A percentile compares a stretch with the other conserved stretches of the same genome.
Evolutionary conservation across 2,329 filamentous ascomycete species (phyloP).

Genomic region (Aspergillus candidus): DNA sequence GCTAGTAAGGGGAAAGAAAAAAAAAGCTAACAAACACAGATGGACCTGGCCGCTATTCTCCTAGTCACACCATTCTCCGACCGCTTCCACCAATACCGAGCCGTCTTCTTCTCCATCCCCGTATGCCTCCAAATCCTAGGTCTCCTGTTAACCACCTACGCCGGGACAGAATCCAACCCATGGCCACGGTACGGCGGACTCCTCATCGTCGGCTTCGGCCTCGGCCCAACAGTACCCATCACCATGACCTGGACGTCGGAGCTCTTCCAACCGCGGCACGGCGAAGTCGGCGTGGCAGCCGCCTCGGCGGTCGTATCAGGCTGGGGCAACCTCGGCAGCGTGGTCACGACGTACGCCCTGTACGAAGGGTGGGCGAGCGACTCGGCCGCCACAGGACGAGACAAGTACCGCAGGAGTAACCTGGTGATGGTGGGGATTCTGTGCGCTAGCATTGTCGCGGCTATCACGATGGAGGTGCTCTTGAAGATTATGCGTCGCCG

Average conservation of each 20-base stretch:
- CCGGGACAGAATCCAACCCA: slow-evolving; percentile 52
- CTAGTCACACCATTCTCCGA: slow-evolving; percentile 80
- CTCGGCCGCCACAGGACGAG: slow-evolving; percentile 54
- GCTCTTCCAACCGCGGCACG: slow-evolving; percentile 82
- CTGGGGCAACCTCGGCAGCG: slow-evolving; percentile 77
- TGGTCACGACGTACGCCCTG: slow-evolving; percentile 81
- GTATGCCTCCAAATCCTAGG: slow-evolving; percentile 75
- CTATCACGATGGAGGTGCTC: slow-evolving; percentile 59
- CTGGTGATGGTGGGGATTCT: slow-evolving; percentile 83
- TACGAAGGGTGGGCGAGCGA: slow-evolving; percentile 84
- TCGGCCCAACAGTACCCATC: slow-evolving; percentile 84
- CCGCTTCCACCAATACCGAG: slow-evolving; percentile 73
- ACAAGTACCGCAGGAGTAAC: slow-evolving; percentile 76
- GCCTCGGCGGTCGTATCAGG: slow-evolving; percentile 81
- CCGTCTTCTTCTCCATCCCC: slow-evolving; percentile 72
- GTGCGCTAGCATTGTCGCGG: slow-evolving; percentile 65
- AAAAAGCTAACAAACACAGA: slow-evolving; percentile 42
- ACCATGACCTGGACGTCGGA: slow-evolving; percentile 93
- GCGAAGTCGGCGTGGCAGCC: slow-evolving; percentile 83
- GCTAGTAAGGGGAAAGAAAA: neutral
- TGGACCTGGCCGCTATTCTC: slow-evolving; percentile 83
- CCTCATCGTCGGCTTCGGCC: slow-evolving; percentile 83
- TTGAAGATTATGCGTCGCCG: slow-evolving; percentile 29
- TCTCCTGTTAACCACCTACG: slow-evolving; percentile 72
- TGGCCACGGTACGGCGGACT: slow-evolving; percentile 86